A percentile compares a stretch with the other conserved stretches of the same genome.
Conservation (phyloP, 2,329 filamentous ascomycete species). For the Aspergillus viridinutans region DNA sequence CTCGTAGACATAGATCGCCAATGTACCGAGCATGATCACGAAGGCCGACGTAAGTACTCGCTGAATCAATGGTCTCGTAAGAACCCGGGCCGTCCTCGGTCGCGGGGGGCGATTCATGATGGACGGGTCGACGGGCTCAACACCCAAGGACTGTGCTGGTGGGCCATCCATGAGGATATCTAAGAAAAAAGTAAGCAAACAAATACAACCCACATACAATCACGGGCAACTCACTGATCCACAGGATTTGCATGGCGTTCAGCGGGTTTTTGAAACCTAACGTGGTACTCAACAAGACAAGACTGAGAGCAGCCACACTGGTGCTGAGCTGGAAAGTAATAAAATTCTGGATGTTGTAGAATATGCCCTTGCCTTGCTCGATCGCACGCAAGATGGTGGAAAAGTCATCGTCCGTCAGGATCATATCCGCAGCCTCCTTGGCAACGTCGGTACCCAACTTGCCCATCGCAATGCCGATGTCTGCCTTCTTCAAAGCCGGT, state of each 20-base stretch:
- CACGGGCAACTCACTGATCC: constrained; percentile 75
- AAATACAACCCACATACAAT: neutral
- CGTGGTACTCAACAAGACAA: constrained; percentile 88
- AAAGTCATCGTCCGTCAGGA: constrained; percentile 84
- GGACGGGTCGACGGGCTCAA: constrained; percentile 88
- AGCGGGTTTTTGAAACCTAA: constrained; percentile 92
- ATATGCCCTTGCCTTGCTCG: constrained; percentile 98
- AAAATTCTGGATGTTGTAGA: constrained; percentile 99
- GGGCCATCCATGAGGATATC: constrained; percentile 99
- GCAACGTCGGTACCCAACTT: constrained; percentile 92
- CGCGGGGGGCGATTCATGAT: constrained; percentile 91
- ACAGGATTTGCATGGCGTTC: constrained; percentile 99
- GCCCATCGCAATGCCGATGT: constrained; percentile 98
- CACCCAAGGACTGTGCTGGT: constrained; percentile 91
- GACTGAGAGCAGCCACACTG: constrained; percentile 83
- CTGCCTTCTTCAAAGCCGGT: constrained; percentile 90
- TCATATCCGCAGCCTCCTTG: constrained; percentile 89
- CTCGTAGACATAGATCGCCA: constrained; percentile 85
- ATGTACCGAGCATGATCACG: constrained; percentile 89
- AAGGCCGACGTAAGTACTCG: constrained; percentile 82
- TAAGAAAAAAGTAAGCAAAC: constrained; percentile 40
- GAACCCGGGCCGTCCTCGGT: constrained; percentile 78
- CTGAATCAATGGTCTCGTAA: constrained; percentile 76
- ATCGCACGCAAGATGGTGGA: constrained; percentile 89
- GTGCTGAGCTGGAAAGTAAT: constrained; percentile 97